These are phyloP conservation scores for Xerocomus amazonicus DNA, from an alignment of 1,284 basidiomycete genomes.

Conservation along the genomic window DNA sequence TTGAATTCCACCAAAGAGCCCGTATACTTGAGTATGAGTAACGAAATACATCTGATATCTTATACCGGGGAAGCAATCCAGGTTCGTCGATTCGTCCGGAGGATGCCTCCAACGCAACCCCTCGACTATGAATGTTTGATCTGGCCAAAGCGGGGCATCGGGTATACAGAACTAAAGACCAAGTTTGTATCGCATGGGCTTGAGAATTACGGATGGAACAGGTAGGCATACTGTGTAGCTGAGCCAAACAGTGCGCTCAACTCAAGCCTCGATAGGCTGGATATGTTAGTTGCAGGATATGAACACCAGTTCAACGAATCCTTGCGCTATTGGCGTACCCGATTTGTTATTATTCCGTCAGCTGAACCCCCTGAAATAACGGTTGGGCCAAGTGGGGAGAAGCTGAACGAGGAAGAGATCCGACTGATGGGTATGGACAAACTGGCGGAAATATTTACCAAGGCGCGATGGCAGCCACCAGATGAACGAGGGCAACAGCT, in stretches of 20 bases:
- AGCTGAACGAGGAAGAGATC: slow-evolving; percentile 82
- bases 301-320: slow-evolving; percentile 79
- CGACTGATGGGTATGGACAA: slow-evolving; percentile 89
- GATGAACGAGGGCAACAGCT: slow-evolving; percentile 54
- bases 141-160: slow-evolving; percentile 87
- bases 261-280: slow-evolving; percentile 43
- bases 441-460: slow-evolving; percentile 84
- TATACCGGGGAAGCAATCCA: slow-evolving; percentile 87
- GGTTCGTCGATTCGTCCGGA: slow-evolving; percentile 83
- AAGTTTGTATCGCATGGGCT: slow-evolving; percentile 78
- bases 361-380: slow-evolving; percentile 58
- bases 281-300: slow-evolving; percentile 85
- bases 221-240: slow-evolving; percentile 40
- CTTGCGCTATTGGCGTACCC: slow-evolving; percentile 88
- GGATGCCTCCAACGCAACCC: slow-evolving; percentile 60
- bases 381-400: slow-evolving; percentile 62
- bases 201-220: slow-evolving; percentile 81
- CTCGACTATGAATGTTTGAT: slow-evolving; percentile 86
- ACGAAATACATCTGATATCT: slow-evolving; percentile 90
- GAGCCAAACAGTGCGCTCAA: not conserved
- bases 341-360: slow-evolving; percentile 92
- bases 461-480: slow-evolving; percentile 69
- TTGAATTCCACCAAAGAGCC: slow-evolving; percentile 65
- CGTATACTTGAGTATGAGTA: slow-evolving; percentile 91
- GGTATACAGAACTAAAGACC: slow-evolving; percentile 78